These are phyloP conservation scores for Parietaria judaica DNA, from an alignment of 306 rosid genomes.

Conservation along the genomic window DNA sequence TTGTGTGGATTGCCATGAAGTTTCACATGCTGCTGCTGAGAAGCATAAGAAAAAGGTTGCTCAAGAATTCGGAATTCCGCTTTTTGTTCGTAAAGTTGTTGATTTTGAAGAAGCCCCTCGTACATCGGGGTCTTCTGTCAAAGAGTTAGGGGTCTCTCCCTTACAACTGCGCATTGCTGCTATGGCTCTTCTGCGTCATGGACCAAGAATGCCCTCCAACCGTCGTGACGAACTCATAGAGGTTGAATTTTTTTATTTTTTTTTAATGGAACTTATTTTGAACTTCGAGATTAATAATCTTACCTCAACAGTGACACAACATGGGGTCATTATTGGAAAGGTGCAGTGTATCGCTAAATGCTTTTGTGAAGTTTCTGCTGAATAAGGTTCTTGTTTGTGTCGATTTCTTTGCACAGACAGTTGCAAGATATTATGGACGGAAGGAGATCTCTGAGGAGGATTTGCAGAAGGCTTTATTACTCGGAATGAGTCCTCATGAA, in stretches of 20 bases:
- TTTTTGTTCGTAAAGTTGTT: conserved; percentile 63
- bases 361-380: not conserved
- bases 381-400: conserved; percentile 5
- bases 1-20: conserved; percentile 98
- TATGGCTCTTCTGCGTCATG: conserved; percentile 88
- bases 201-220: conserved; percentile 76
- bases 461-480: conserved; percentile 64
- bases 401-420: conserved; percentile 43
- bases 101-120: conserved; percentile 37
- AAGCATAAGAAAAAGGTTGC: conserved; percentile 77
- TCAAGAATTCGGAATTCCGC: conserved; percentile 85
- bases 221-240: conserved; percentile 68
- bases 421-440: conserved; percentile 78
- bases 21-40: conserved; percentile 96
- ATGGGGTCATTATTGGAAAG: not conserved
- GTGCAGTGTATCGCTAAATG: not conserved
- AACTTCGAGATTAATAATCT: not conserved
- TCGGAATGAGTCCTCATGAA: conserved; percentile 88
- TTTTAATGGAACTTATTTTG: not conserved
- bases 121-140: conserved; percentile 24
- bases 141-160: conserved; percentile 85
- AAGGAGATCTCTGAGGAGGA: conserved; percentile 76
- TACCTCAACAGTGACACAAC: too few species aligned
- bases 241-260: conserved; percentile 27
- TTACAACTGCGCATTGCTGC: conserved; percentile 86